Base-by-base conservation (phyloP, 2,329 filamentous ascomycete genomes). In the Penicillium sp. region DNA sequence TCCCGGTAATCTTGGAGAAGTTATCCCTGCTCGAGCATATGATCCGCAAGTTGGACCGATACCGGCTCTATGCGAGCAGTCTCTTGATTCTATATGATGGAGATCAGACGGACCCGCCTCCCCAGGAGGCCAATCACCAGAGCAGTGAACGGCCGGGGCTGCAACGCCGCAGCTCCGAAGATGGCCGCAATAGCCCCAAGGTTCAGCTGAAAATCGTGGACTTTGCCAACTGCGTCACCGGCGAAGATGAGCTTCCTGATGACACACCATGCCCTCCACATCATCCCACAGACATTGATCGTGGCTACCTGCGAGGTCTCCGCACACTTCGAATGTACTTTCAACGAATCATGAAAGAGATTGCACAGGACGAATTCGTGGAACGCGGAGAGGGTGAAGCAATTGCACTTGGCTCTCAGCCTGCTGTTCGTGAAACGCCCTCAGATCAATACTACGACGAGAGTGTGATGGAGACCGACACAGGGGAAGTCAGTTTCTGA, bases 201-300 rank as follows among this genome's bases (percentile, higher is more conserved):
- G 78, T 81, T 40, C 90, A 96, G 70, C 86, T 99, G 75, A 97
- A 97, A 74, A 95, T 99, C 70, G 93, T 96, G 51, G 94, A 99
- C 72, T 99, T 99, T 76, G 94, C 94, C 58, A 99, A 99, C 70
- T 97, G 93, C 66, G 87, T 97, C 29, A 97, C 92, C 1, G 89
- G 90, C 3, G 88, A 94, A 59, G 91, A 96, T 64, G 69, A 75
- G 43, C 65, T 84, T 3, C 75, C 81, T 1, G 74, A 85, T 9
- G 79, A 84, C 52, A 74, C 79, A 1, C 75, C 78, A 15, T 97
- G 93, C 62, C 94, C 94, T 12, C 94, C 94, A 4, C 82, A 84
- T 52, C 84, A 95, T 66, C 90, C 90, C 0, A 77, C 87, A 29
- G 87, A 90, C 54, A 86, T 96, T 6, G 94, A 99, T 62, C 83